A percentile compares a stretch with the other conserved stretches of the same genome.
Evolutionary conservation across 23 red algal species (phyloP).

Genomic region (Gracilaria domingensis): DNA sequence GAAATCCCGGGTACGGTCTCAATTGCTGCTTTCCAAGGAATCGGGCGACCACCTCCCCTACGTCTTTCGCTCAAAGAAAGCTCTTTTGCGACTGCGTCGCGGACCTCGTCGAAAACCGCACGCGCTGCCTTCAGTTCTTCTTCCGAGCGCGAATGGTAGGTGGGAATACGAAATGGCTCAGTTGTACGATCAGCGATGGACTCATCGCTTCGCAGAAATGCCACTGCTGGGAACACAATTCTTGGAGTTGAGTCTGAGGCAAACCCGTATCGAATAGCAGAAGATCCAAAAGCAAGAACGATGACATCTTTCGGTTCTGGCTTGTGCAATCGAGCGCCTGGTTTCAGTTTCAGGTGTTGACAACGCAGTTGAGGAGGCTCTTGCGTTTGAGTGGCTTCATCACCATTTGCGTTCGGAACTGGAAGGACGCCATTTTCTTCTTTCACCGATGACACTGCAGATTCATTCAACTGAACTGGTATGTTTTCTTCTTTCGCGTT

Average conservation of each 20-base stretch:
- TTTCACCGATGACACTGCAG: background rate
- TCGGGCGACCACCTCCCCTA: constrained; percentile 72
- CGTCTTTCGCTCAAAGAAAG: constrained; percentile 49
- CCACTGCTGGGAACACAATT: constrained; percentile 55
- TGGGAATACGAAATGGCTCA: constrained; percentile 36
- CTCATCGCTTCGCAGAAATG: constrained; percentile 13
- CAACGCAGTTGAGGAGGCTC: background rate
- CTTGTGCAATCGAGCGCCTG: constrained; percentile 17
- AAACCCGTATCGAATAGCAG: constrained; percentile 66
- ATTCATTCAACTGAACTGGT: background rate
- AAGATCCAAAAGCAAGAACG: constrained; percentile 58
- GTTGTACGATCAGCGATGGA: constrained; percentile 11
- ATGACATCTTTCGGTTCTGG: constrained; percentile 58
- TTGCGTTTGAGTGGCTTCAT: background rate
- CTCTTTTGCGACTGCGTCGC: constrained; percentile 51
- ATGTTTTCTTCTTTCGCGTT: background rate
- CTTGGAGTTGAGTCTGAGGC: constrained; percentile 53
- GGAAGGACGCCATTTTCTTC: background rate
- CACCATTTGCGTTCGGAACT: background rate
- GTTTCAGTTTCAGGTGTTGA: background rate
- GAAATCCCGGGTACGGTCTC: constrained; percentile 29
- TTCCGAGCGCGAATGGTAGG: constrained; percentile 13
- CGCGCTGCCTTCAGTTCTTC: constrained; percentile 8
- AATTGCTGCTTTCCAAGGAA: constrained; percentile 74
- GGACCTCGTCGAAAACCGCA: constrained; percentile 46